Base-by-base conservation (phyloP, 768 basidiomycete genomes). In the Galerina marginata region DNA sequence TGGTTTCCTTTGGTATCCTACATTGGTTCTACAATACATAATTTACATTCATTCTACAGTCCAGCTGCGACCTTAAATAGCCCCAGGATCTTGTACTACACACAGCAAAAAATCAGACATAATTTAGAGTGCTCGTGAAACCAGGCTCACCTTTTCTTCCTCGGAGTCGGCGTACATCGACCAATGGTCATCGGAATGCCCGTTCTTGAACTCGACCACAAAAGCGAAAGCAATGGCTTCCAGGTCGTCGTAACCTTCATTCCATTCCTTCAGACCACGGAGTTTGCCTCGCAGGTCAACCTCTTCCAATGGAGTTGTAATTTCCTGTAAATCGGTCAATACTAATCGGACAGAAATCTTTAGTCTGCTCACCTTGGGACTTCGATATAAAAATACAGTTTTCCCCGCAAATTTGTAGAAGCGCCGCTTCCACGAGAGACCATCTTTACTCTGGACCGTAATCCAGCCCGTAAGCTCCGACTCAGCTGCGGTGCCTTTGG, bases 171-270 rank as follows among this genome's bases (percentile, higher is more conserved):
- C 77, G 59, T 78, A 90, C 75, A 89, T 76, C 42, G 82, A 75
- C 86, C 87, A 89, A 14, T 77, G 71, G 26, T 75, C 75, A 15
- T 53, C 51, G 12, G 51, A 40, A 26, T 42, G 39, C 7, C 72
- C 81, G 56, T 82, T 79, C 38, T 75, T 77, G 68, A 89, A 88
- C 60, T 86, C 86, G 26, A 90, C 72, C 2, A 83, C 89, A 72
- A 90, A 89, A 0, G 89, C 87, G 59, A 86, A 78, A 3, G 86
- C 81, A 52, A 90, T 88, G 9, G 87, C 81, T 67, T 86, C 80
- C 37, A 90, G 70, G 47, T 88, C 86, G 58, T 90, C 88, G 58
- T 84, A 88, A 5, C 88, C 88, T 56, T 90, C 85, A 56, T 83
- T 77, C 83, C 86, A 88, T 65, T 90, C 89, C 58, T 79, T 78